These are phyloP conservation scores for Fraxinus quadrangulata DNA, from an alignment of 257 asterid genomes.

Conservation along the genomic window DNA sequence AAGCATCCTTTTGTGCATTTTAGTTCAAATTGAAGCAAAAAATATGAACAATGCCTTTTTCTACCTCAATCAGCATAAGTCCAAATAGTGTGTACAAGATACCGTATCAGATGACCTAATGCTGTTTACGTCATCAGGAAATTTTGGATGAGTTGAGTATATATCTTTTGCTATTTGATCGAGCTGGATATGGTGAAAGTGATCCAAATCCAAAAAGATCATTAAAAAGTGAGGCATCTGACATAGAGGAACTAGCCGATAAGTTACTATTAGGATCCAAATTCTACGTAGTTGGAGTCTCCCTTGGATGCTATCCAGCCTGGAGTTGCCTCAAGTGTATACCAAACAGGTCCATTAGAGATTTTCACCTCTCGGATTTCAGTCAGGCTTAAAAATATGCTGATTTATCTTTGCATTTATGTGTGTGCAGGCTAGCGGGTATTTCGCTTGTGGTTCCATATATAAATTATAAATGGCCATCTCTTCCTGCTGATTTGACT, in stretches of 20 bases:
- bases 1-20: too few relatives aligned
- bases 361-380: constrained; percentile 1
- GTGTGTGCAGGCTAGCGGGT: constrained; percentile 75
- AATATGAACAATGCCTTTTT: not conserved
- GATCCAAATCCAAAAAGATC: constrained; percentile 80
- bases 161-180: constrained; percentile 63
- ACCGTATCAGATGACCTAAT: constrained; percentile 32
- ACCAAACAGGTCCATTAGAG: constrained; percentile 62
- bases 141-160: constrained; percentile 63
- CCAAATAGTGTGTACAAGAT: not conserved
- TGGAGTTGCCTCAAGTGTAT: constrained; percentile 81
- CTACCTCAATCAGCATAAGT: constrained; percentile 1
- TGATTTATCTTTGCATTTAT: not conserved
- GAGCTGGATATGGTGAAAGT: constrained; percentile 97
- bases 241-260: constrained; percentile 88
- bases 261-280: constrained; percentile 63
- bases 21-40: not conserved
- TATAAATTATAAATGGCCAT: constrained; percentile 81
- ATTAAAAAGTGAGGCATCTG: constrained; percentile 75
- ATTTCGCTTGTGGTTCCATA: constrained; percentile 75
- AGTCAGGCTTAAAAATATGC: not conserved
- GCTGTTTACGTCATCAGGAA: constrained; percentile 51
- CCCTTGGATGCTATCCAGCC: constrained; percentile 75
- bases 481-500: constrained; percentile 63
- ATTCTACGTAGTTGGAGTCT: constrained; percentile 71